These are phyloP conservation scores for Fusarium decemcellulare DNA, from an alignment of 2,329 filamentous ascomycete species.

Conservation along the genomic window DNA sequence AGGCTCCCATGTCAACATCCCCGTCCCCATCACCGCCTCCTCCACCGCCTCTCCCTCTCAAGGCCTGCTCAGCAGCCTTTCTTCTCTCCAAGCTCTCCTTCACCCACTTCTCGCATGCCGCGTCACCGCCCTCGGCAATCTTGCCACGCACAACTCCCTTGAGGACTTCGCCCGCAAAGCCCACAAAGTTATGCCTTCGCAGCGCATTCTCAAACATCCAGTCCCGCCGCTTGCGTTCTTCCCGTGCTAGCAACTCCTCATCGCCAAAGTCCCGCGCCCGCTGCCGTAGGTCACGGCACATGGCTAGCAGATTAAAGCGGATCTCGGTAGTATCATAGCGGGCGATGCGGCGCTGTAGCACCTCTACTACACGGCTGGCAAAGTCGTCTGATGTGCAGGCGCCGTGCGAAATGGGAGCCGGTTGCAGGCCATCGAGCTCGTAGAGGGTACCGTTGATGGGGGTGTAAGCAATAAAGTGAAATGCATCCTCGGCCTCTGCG, in stretches of 20 bases:
- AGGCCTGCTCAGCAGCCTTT: constrained; percentile 54
- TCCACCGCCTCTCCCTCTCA: constrained; percentile 49
- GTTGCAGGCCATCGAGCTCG: constrained; percentile 95
- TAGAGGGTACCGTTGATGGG: constrained; percentile 85
- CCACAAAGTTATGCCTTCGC: constrained; percentile 94
- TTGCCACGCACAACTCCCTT: constrained; percentile 87
- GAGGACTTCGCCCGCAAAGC: constrained; percentile 90
- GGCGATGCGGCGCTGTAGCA: constrained; percentile 85
- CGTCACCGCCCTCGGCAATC: constrained; percentile 74
- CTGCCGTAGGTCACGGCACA: constrained; percentile 86
- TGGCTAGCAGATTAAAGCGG: constrained; percentile 94
- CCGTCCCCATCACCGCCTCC: constrained; percentile 53
- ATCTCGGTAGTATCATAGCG: constrained; percentile 92
- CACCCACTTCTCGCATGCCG: constrained; percentile 81
- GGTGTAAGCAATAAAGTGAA: constrained; percentile 98
- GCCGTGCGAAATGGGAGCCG: constrained; percentile 92
- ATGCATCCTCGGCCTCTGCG: constrained; percentile 84
- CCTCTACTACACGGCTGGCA: constrained; percentile 84
- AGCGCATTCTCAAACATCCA: constrained; percentile 98
- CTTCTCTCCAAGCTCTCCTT: constrained; percentile 74
- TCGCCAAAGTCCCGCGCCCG: constrained; percentile 88
- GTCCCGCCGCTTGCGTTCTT: constrained; percentile 85
- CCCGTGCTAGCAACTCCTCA: constrained; percentile 79
- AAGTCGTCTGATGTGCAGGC: constrained; percentile 79
- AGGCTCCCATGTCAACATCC: constrained; percentile 60